Evolutionary conservation across 2,329 filamentous ascomycete species (phyloP).

Genomic region (Sporothrix mexicana): DNA sequence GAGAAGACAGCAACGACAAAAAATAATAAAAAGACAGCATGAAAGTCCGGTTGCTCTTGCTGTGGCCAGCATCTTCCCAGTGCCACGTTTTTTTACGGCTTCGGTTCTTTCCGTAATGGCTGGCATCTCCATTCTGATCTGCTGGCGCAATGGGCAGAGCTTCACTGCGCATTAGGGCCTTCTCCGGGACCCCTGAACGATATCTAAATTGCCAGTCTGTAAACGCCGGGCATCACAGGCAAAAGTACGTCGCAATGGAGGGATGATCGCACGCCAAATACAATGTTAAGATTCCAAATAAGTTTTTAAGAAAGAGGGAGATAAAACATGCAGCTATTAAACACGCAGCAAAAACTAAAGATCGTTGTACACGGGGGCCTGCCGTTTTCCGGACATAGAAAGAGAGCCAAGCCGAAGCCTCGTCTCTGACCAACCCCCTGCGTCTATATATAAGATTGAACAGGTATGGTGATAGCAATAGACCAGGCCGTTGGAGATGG

Average conservation of each 20-base stretch:
- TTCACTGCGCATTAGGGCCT: background rate
- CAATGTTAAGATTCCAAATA: slow-evolving; percentile 31
- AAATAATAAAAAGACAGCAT: background rate
- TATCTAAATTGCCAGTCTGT: background rate
- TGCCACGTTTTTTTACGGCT: slow-evolving; percentile 11
- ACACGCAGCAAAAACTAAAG: slow-evolving; percentile 31
- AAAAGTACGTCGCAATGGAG: background rate
- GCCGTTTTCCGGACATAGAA: slow-evolving; percentile 22
- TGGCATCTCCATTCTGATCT: background rate
- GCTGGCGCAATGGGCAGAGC: background rate
- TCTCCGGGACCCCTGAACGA: background rate
- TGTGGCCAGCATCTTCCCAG: background rate
- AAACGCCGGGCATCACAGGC: too few relatives aligned
- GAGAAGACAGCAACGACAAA: too few relatives aligned
- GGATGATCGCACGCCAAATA: slow-evolving; percentile 3
- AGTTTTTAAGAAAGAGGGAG: slow-evolving; percentile 1
- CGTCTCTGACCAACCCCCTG: slow-evolving; percentile 19
- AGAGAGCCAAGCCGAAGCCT: background rate
- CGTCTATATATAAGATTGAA: slow-evolving; percentile 31
- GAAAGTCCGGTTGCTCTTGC: background rate
- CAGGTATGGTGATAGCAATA: slow-evolving; percentile 23
- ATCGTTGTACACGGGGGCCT: slow-evolving; percentile 34
- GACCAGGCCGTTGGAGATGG: background rate
- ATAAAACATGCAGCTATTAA: slow-evolving; percentile 34
- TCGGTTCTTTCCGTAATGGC: background rate